phyloP scores from a whole-genome alignment of 352 stramenopile genomes.

The Discostella stelligera region DNA sequence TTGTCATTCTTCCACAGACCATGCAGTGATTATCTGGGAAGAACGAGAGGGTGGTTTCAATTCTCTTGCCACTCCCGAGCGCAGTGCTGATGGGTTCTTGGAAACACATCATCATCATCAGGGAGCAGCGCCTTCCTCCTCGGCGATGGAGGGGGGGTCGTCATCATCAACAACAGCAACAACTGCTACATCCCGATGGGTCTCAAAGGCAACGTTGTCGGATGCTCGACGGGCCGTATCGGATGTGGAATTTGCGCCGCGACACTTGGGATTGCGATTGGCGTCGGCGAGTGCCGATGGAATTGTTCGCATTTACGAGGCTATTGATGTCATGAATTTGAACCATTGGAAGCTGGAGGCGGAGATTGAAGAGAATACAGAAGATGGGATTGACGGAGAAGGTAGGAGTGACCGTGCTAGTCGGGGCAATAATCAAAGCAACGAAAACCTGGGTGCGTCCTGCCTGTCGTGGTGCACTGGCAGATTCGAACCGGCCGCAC shows the following conservation, averaged over 20 bases:
- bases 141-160: conserved; percentile 1
- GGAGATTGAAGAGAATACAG: conserved; percentile 55
- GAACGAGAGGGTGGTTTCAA: conserved; percentile 74
- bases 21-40: conserved; percentile 93
- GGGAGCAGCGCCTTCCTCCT: conserved; percentile 1
- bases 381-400: conserved; percentile 13
- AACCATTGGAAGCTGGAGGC: conserved; percentile 90
- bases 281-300: conserved; percentile 92
- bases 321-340: conserved; percentile 93
- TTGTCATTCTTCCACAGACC: conserved; percentile 73
- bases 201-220: conserved; percentile 78
- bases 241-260: conserved; percentile 92
- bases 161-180: conserved; percentile 2
- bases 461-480: conserved; percentile 93
- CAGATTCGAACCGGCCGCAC: conserved; percentile 92
- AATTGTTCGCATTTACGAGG: conserved; percentile 93
- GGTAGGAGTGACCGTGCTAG: background rate
- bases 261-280: conserved; percentile 90
- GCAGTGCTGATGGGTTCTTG: conserved; percentile 34
- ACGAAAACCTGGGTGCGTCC: conserved; percentile 80
- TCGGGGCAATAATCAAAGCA: conserved; percentile 14
- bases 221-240: conserved; percentile 91
- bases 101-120: conserved; percentile 15
- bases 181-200: conserved; percentile 64
- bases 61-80: conserved; percentile 33